Conservation (phyloP, 2,329 filamentous ascomycete genomes). For the Nigrospora osmanthi region DNA sequence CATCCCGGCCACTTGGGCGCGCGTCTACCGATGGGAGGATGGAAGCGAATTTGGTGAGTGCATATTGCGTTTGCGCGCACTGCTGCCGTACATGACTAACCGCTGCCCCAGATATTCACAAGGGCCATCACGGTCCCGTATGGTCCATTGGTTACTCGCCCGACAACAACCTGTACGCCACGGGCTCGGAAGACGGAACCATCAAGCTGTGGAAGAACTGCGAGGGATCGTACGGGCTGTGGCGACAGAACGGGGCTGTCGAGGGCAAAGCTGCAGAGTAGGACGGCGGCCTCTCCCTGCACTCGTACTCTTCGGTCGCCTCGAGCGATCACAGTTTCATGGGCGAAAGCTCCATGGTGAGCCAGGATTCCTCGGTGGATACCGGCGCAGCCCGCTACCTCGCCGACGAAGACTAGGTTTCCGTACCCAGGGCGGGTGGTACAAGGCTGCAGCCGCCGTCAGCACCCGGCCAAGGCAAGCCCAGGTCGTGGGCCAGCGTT, state of each 20-base stretch:
- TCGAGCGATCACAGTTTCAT: background rate
- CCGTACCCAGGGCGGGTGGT: no score
- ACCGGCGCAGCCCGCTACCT: no score
- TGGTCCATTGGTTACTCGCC: constrained; percentile 95
- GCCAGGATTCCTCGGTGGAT: no score
- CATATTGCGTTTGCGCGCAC: background rate
- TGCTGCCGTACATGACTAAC: constrained; percentile 9
- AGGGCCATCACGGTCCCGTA: constrained; percentile 94
- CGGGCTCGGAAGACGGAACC: constrained; percentile 92
- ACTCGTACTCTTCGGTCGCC: background rate
- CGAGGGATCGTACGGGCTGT: constrained; percentile 56
- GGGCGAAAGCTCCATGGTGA: no score
- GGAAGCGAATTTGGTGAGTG: constrained; percentile 65
- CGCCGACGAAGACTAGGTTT: no score
- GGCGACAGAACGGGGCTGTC: constrained; percentile 26
- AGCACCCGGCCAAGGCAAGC: no score
- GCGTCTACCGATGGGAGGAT: constrained; percentile 82
- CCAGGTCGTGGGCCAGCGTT: no score
- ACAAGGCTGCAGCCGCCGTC: no score
- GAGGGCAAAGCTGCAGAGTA: constrained; percentile 28
- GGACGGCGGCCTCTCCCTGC: constrained; percentile 15
- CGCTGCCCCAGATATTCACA: constrained; percentile 64
- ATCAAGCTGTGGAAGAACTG: constrained; percentile 85
- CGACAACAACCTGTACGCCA: constrained; percentile 92
- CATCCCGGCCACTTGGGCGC: constrained; percentile 88